These are phyloP conservation scores for Fistulifera pelliculosa DNA, from an alignment of 108 stramenopile genomes.

Conservation along the genomic window DNA sequence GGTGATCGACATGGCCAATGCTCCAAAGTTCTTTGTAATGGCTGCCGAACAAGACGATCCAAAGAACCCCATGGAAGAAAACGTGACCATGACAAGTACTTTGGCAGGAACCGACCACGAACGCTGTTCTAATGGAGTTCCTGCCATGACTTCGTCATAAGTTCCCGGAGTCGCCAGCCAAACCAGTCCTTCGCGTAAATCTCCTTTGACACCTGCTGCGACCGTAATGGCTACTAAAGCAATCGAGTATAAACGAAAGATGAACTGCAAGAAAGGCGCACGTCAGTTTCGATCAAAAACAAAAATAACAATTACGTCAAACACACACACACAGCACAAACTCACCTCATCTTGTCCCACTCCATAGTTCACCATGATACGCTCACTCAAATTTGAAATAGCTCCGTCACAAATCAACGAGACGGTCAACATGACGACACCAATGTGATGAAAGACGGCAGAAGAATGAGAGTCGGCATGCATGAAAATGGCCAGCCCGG, in stretches of 20 bases:
- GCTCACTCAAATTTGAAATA: slow-evolving; percentile 76
- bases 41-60: slow-evolving; percentile 76
- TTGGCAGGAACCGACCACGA: slow-evolving; percentile 61
- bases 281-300: too few relatives aligned
- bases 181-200: slow-evolving; percentile 51
- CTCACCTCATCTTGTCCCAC: slow-evolving; percentile 80
- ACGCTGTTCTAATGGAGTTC: slow-evolving; percentile 38
- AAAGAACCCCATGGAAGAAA: slow-evolving; percentile 77
- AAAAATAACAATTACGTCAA: too few relatives aligned
- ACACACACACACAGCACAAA: neutral
- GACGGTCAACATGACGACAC: slow-evolving; percentile 76
- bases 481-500: slow-evolving; percentile 79
- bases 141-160: slow-evolving; percentile 58
- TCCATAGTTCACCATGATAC: slow-evolving; percentile 69
- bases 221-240: slow-evolving; percentile 65
- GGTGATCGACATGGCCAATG: slow-evolving; percentile 83
- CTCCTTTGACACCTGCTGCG: slow-evolving; percentile 61
- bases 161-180: slow-evolving; percentile 67
- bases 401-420: slow-evolving; percentile 79
- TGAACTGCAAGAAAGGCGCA: slow-evolving; percentile 24
- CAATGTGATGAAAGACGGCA: slow-evolving; percentile 70
- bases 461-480: slow-evolving; percentile 74
- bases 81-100: slow-evolving; percentile 48
- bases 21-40: slow-evolving; percentile 88
- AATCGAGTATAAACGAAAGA: slow-evolving; percentile 77